Evolutionary conservation across 495 filamentous ascomycete genomes (phyloP).

Genomic region (Podospora conica): DNA sequence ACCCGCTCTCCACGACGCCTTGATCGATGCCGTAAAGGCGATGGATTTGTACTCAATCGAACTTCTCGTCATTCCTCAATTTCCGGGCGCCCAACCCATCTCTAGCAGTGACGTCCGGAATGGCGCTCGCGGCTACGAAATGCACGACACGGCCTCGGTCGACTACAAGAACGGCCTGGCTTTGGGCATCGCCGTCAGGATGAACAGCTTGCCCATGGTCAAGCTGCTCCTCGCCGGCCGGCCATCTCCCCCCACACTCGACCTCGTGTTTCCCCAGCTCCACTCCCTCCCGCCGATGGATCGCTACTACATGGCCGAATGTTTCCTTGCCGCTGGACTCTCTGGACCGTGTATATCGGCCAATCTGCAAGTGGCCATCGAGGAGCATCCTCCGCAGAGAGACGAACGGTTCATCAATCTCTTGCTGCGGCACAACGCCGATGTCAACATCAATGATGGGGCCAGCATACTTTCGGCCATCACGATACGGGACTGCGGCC

Average conservation of each 20-base stretch:
- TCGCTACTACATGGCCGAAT: slow-evolving; percentile 36
- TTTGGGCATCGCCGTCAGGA: slow-evolving; percentile 35
- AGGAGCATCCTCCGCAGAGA: slow-evolving; percentile 33
- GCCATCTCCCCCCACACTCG: slow-evolving; percentile 34
- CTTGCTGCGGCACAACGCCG: slow-evolving; percentile 38
- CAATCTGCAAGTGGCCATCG: slow-evolving; percentile 38
- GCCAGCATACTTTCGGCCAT: slow-evolving; percentile 37
- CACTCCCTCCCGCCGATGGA: slow-evolving; percentile 25
- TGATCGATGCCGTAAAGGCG: slow-evolving; percentile 37
- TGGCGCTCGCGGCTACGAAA: slow-evolving; percentile 23
- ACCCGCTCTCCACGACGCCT: slow-evolving; percentile 29
- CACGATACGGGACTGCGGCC: slow-evolving; percentile 27
- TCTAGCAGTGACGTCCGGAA: slow-evolving; percentile 20
- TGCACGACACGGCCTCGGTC: slow-evolving; percentile 41
- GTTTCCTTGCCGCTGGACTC: slow-evolving; percentile 35
- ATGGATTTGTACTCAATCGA: slow-evolving; percentile 35
- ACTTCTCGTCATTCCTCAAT: slow-evolving; percentile 37
- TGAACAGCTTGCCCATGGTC: slow-evolving; percentile 31
- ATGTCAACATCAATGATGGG: slow-evolving; percentile 41
- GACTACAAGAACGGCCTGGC: slow-evolving; percentile 39
- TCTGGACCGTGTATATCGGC: slow-evolving; percentile 30
- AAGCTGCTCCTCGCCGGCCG: slow-evolving; percentile 34
- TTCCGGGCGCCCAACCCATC: slow-evolving; percentile 24
- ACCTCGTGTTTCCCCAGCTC: slow-evolving; percentile 34
- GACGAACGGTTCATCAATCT: slow-evolving; percentile 40